These are phyloP conservation scores for Evernia prunastri DNA, from an alignment of 495 filamentous ascomycete genomes.

Conservation along the genomic window DNA sequence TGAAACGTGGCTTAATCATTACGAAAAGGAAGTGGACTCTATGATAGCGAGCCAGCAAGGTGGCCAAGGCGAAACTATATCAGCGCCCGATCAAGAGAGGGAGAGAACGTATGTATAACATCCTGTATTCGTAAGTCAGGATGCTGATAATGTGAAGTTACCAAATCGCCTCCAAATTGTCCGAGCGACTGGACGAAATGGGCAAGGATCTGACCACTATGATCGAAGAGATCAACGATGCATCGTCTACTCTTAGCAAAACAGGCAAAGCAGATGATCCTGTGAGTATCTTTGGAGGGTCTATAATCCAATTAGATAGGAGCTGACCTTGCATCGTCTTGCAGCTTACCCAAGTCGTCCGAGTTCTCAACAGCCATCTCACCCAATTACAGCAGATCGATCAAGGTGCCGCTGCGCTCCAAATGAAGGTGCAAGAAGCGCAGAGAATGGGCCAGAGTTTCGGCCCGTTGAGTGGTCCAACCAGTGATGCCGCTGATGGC, in stretches of 20 bases:
- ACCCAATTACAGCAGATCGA: slow-evolving; percentile 87
- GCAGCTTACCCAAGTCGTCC: slow-evolving; percentile 87
- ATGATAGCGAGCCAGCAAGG: slow-evolving; percentile 65
- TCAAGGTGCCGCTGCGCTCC: slow-evolving; percentile 68
- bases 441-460: slow-evolving; percentile 67
- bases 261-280: slow-evolving; percentile 85
- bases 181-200: slow-evolving; percentile 81
- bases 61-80: slow-evolving; percentile 59
- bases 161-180: slow-evolving; percentile 83
- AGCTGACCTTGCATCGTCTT: not conserved
- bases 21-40: slow-evolving; percentile 81
- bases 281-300: slow-evolving; percentile 48
- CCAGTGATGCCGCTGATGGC: slow-evolving; percentile 64
- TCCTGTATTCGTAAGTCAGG: not conserved
- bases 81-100: slow-evolving; percentile 87
- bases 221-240: slow-evolving; percentile 96
- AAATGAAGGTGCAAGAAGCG: slow-evolving; percentile 68
- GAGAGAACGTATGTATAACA: slow-evolving; percentile 63
- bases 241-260: slow-evolving; percentile 75
- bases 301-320: not conserved
- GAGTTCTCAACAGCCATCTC: slow-evolving; percentile 87
- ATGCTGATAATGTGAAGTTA: slow-evolving; percentile 45
- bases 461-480: slow-evolving; percentile 52
- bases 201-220: slow-evolving; percentile 84
- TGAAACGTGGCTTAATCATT: slow-evolving; percentile 72